Base-by-base conservation (phyloP, 306 rosid species). In the Glycine soja region DNA sequence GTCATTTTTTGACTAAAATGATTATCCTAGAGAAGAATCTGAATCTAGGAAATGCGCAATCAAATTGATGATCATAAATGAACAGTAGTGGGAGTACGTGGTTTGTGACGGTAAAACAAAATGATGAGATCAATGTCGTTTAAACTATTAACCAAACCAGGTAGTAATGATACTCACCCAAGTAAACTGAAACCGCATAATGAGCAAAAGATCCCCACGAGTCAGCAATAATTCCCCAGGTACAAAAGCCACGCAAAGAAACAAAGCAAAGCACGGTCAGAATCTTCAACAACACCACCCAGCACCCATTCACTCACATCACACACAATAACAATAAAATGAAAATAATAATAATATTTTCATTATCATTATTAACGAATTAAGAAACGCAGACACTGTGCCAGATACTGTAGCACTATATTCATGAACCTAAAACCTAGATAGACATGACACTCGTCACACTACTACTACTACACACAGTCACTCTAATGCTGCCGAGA, bases 181-280 rank as follows among this genome's bases (percentile, higher is more conserved):
- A 86, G 82, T 95, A 95, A 84, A 95, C 99, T 95, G 97, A 67
- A 67, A 56, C 40, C 64, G 46, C 85, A 80, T 81, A 56, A 85
- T 86, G 77, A 82, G 73, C 70, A 85, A 72, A 73, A 74, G 11
- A 77, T 80, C 83, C 30, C 82, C 89, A 90, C 85, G 85, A 63
- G 83, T 80, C 70, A 77, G 78, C 90, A 88, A 87, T 88, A 86
- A 89, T 82, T 87, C 83, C 72, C 77, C 86, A 75, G 85, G 86
- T 57, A 78, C 87, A 70, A 81, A 72, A 69, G 82, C 72, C 79
- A 66, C 79, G 51, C 19, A 61, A 67, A 59, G n/a, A 85, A 63
- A 85, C 76, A 81, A 85, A 58, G 46, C 34, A 48, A 47, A 71
- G 34, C 88, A 83, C 63, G 72, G 86, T 90, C 88, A 91, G 93